These are phyloP conservation scores for Diaporthe sp. DNA, from an alignment of 2,329 filamentous ascomycete species.

Conservation along the genomic window DNA sequence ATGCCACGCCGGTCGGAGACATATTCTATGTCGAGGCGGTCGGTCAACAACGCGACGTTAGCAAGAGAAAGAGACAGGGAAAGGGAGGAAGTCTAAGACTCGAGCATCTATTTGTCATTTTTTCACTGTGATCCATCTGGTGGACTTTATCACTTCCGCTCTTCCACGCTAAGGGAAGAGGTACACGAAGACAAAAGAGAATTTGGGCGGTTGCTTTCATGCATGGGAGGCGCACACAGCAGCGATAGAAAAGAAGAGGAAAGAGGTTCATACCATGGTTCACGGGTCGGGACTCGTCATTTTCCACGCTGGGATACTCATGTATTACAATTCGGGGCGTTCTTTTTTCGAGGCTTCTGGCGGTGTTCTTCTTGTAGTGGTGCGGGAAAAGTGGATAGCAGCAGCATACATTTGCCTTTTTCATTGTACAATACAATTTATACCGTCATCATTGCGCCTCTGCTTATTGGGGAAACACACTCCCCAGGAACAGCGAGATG, in stretches of 20 bases:
- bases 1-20: constrained; percentile 38
- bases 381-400: constrained; percentile 21
- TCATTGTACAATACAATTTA: constrained; percentile 21
- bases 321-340: constrained; percentile 10
- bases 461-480: neutral
- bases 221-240: constrained; percentile 38
- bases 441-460: constrained; percentile 1
- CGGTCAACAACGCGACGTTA: constrained; percentile 30
- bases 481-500: neutral
- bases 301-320: neutral
- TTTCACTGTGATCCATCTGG: neutral
- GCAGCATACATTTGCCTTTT: constrained; percentile 10
- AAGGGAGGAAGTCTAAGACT: constrained; percentile 35
- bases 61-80: constrained; percentile 30
- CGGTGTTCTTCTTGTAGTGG: neutral
- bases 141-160: neutral
- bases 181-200: neutral
- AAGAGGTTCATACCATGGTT: constrained; percentile 22
- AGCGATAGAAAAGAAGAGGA: constrained; percentile 22
- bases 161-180: neutral
- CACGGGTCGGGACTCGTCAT: constrained; percentile 2
- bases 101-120: neutral
- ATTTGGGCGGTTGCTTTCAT: neutral
- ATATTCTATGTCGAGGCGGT: constrained; percentile 39
- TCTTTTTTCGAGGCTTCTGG: neutral